These are phyloP conservation scores for Gillenia trifoliata DNA, from an alignment of 306 rosid species.

Conservation along the genomic window DNA sequence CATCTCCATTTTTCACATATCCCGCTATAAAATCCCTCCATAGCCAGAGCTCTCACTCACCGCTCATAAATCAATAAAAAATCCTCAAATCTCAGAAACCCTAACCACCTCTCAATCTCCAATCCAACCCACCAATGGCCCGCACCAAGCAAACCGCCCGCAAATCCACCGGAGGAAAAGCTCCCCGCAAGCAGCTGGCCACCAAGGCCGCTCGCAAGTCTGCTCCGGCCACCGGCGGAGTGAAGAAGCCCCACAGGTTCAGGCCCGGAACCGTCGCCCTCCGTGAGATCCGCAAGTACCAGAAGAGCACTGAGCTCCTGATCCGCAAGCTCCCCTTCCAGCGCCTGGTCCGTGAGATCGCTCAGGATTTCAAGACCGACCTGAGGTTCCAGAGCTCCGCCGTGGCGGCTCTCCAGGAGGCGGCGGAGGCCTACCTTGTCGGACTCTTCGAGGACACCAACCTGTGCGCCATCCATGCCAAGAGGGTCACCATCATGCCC, in stretches of 20 bases:
- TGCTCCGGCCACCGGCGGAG: constrained; percentile 35
- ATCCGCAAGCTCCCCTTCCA: constrained; percentile 32
- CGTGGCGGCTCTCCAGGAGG: constrained; percentile 28
- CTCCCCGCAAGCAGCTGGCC: constrained; percentile 33
- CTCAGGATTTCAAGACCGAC: constrained; percentile 34
- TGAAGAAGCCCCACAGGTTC: constrained; percentile 34
- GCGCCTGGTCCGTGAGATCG: constrained; percentile 27
- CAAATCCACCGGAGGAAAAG: constrained; percentile 32
- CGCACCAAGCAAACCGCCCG: constrained; percentile 35
- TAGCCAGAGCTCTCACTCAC: background rate
- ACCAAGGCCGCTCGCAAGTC: constrained; percentile 33
- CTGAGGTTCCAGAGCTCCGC: constrained; percentile 33
- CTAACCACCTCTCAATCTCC: background rate
- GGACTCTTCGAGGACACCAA: constrained; percentile 30
- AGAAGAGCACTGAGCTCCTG: constrained; percentile 31
- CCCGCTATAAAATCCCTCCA: background rate
- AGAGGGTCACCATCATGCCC: constrained; percentile 27
- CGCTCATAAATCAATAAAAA: background rate
- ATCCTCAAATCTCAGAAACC: background rate
- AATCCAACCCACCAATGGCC: constrained; percentile 6
- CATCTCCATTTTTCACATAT: background rate
- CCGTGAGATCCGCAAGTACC: constrained; percentile 31
- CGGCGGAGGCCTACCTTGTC: constrained; percentile 26
- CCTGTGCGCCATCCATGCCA: constrained; percentile 27
- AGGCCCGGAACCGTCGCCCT: constrained; percentile 31